Percentiles rank a stretch among this genome's conserved stretches.
Evolutionary conservation across 2,329 filamentous ascomycete species (phyloP).

Genomic region (Scedosporium dehoogii): DNA sequence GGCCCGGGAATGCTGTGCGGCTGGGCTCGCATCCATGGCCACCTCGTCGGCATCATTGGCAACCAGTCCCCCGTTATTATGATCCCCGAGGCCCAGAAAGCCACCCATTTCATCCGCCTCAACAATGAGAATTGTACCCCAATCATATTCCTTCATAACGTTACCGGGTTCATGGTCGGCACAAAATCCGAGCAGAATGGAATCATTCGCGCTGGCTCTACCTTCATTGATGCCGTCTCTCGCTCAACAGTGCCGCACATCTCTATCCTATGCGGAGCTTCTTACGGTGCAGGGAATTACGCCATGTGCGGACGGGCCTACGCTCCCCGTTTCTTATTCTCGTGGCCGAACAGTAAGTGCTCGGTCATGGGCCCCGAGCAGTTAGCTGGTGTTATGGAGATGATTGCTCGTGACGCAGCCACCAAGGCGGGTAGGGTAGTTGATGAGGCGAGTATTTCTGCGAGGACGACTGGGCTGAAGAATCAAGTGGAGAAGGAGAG

Average conservation of each 20-base stretch:
- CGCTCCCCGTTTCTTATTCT: slow-evolving; percentile 27
- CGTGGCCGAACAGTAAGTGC: slow-evolving; percentile 28
- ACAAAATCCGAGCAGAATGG: slow-evolving; percentile 26
- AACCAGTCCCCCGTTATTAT: slow-evolving; percentile 26
- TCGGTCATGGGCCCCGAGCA: slow-evolving; percentile 30
- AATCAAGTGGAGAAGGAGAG: slow-evolving; percentile 6
- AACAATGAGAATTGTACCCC: slow-evolving; percentile 27
- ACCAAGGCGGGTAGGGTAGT: neutral
- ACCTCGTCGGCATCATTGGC: slow-evolving; percentile 23
- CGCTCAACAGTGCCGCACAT: slow-evolving; percentile 28
- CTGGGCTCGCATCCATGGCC: slow-evolving; percentile 23
- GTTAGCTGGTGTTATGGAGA: slow-evolving; percentile 18
- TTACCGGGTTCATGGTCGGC: slow-evolving; percentile 33
- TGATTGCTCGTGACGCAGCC: slow-evolving; percentile 5
- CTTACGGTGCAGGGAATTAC: slow-evolving; percentile 28
- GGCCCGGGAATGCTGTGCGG: slow-evolving; percentile 21
- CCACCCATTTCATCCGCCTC: slow-evolving; percentile 26
- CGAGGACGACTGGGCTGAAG: slow-evolving; percentile 4
- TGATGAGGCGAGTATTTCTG: neutral
- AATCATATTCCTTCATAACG: slow-evolving; percentile 30
- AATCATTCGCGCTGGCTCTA: slow-evolving; percentile 28
- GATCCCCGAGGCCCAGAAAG: slow-evolving; percentile 23
- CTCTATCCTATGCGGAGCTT: slow-evolving; percentile 27
- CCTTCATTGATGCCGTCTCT: slow-evolving; percentile 27
- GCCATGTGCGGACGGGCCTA: slow-evolving; percentile 20